Evolutionary conservation across 228 moss, liverwort and hornwort species (phyloP).

Genomic region (Sphagnum fallax): DNA sequence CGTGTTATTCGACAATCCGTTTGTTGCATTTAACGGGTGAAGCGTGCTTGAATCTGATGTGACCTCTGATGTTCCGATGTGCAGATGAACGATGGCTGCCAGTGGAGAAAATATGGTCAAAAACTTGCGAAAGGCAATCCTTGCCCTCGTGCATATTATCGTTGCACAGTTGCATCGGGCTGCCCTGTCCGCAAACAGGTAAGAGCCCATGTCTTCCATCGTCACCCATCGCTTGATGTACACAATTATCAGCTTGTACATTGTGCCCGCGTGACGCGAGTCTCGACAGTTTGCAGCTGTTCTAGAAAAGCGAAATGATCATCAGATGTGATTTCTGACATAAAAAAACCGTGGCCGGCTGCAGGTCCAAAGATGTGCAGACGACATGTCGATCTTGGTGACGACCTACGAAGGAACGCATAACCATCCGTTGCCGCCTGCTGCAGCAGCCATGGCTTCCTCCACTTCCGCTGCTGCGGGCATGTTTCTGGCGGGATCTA

Average conservation of each 20-base stretch:
- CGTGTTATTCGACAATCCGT: no score
- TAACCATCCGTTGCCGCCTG: slow-evolving; percentile 27
- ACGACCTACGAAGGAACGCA: slow-evolving; percentile 35
- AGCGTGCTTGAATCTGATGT: no score
- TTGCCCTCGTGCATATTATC: slow-evolving; percentile 33
- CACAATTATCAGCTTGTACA: no score
- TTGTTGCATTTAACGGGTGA: no score
- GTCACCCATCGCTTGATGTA: no score
- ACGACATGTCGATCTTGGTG: slow-evolving; percentile 25
- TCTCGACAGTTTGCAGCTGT: no score
- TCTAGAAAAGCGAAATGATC: no score
- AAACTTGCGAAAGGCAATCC: slow-evolving; percentile 38
- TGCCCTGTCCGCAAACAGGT: slow-evolving; percentile 40
- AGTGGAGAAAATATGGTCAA: slow-evolving; percentile 45
- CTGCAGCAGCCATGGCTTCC: slow-evolving; percentile 29
- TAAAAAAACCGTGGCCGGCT: not conserved
- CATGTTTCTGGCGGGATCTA: slow-evolving; percentile 31
- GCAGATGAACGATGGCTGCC: slow-evolving; percentile 41
- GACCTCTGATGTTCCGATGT: no score
- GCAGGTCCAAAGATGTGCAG: slow-evolving; percentile 36
- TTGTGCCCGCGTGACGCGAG: no score
- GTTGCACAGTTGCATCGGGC: slow-evolving; percentile 26
- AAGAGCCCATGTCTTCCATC: no score
- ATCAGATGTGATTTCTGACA: no score
- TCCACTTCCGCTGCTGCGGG: slow-evolving; percentile 32